These are phyloP conservation scores for Luffa acutangula DNA, from an alignment of 306 rosid genomes.

Conservation along the genomic window DNA sequence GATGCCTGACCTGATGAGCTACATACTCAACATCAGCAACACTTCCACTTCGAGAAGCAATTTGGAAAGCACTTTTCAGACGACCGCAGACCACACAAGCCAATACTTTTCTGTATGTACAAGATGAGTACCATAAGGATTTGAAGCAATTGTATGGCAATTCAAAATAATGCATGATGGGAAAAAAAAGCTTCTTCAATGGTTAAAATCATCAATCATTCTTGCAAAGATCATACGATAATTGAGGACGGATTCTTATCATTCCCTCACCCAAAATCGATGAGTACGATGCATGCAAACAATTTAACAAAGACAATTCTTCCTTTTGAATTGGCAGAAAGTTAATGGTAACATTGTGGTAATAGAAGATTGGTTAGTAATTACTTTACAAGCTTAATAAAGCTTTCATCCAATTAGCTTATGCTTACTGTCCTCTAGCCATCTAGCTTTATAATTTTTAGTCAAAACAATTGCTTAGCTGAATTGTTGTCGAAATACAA, in stretches of 20 bases:
- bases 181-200: background rate
- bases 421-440: background rate
- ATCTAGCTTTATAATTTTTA: background rate
- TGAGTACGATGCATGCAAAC: background rate
- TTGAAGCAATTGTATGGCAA: background rate
- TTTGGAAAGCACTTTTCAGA: conserved; percentile 94
- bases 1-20: conserved; percentile 80
- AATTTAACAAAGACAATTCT: background rate
- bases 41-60: conserved; percentile 97
- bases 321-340: background rate
- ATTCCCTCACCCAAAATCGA: background rate
- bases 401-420: background rate
- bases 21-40: conserved; percentile 98
- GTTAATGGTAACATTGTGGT: background rate
- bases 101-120: conserved; percentile 79
- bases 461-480: too few relatives aligned
- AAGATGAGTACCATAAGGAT: conserved; percentile 16
- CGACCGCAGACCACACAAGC: conserved; percentile 99
- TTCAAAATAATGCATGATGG: background rate
- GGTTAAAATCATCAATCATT: background rate
- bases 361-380: background rate
- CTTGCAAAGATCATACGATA: background rate
- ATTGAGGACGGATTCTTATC: background rate
- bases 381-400: background rate
- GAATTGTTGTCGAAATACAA: background rate